These are phyloP conservation scores for Apiosordaria backusii DNA, from an alignment of 495 filamentous ascomycete genomes.

Conservation along the genomic window DNA sequence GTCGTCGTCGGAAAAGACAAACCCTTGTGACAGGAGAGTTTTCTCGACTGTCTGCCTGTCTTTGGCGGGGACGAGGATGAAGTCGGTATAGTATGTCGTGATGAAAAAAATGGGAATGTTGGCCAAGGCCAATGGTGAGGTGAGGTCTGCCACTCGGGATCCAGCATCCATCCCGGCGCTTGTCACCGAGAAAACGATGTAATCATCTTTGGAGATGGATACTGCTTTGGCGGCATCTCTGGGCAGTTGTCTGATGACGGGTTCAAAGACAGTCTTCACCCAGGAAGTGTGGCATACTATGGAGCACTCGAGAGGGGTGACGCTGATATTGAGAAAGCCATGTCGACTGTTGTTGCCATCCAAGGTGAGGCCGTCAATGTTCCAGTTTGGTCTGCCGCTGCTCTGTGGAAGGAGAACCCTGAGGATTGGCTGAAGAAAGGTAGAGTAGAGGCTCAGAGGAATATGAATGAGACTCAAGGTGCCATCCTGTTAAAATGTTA, in stretches of 20 bases:
- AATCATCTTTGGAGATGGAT: constrained; percentile 76
- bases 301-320: constrained; percentile 91
- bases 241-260: constrained; percentile 56
- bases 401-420: constrained; percentile 70
- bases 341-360: constrained; percentile 45
- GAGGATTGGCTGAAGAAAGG: constrained; percentile 78
- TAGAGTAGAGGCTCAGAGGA: constrained; percentile 74
- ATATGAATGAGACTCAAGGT: constrained; percentile 87
- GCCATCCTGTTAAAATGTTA: constrained; percentile 62
- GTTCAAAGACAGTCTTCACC: constrained; percentile 68
- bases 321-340: constrained; percentile 86
- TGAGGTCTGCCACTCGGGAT: constrained; percentile 88
- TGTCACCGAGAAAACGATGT: constrained; percentile 82
- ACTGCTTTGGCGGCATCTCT: constrained; percentile 50
- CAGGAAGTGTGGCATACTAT: constrained; percentile 77
- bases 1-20: constrained; percentile 72
- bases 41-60: constrained; percentile 68
- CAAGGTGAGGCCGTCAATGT: constrained; percentile 17
- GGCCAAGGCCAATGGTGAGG: constrained; percentile 84
- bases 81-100: constrained; percentile 96
- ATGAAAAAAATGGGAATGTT: constrained; percentile 98
- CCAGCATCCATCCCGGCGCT: constrained; percentile 88
- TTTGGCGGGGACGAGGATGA: constrained; percentile 82
- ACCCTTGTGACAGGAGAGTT: constrained; percentile 74
- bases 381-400: constrained; percentile 9